Conservation (phyloP, 2,329 filamentous ascomycete genomes). For the Ophiostoma ips region DNA sequence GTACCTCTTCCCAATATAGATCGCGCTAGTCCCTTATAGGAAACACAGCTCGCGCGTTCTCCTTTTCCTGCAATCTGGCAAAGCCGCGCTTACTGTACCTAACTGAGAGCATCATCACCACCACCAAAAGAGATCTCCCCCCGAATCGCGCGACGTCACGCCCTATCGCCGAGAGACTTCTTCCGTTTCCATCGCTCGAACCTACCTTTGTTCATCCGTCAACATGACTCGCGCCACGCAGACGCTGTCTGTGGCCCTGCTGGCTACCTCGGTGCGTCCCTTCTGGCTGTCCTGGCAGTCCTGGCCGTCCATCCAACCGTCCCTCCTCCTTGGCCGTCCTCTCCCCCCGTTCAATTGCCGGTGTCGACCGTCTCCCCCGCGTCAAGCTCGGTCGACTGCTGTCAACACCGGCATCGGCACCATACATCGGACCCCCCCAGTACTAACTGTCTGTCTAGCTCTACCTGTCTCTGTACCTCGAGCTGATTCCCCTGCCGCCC, state of each 20-base stretch:
- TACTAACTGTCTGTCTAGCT: slow-evolving; percentile 43
- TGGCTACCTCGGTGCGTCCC: slow-evolving; percentile 70
- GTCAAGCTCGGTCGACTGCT: no score
- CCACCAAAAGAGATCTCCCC: not conserved
- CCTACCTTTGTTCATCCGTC: slow-evolving; percentile 11
- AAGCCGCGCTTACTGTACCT: not conserved
- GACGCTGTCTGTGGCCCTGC: slow-evolving; percentile 73
- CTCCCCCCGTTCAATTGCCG: no score
- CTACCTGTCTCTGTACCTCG: slow-evolving; percentile 75
- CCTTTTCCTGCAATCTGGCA: slow-evolving; percentile 1
- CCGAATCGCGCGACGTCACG: not conserved
- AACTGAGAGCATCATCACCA: not conserved
- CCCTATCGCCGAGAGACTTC: not conserved
- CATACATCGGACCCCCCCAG: not conserved
- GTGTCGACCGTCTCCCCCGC: no score
- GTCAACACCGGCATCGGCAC: not conserved
- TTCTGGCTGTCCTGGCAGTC: no score
- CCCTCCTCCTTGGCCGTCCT: not conserved
- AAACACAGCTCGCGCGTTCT: not conserved
- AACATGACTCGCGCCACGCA: slow-evolving; percentile 91
- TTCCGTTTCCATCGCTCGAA: not conserved
- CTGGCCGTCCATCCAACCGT: no score
- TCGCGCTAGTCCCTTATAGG: not conserved
- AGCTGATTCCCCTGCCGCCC: slow-evolving; percentile 65
- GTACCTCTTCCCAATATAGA: not conserved